Percentiles rank a stretch among this genome's conserved stretches.
Conservation (phyloP, 345 rosid species). For the Trapa bicornis region DNA sequence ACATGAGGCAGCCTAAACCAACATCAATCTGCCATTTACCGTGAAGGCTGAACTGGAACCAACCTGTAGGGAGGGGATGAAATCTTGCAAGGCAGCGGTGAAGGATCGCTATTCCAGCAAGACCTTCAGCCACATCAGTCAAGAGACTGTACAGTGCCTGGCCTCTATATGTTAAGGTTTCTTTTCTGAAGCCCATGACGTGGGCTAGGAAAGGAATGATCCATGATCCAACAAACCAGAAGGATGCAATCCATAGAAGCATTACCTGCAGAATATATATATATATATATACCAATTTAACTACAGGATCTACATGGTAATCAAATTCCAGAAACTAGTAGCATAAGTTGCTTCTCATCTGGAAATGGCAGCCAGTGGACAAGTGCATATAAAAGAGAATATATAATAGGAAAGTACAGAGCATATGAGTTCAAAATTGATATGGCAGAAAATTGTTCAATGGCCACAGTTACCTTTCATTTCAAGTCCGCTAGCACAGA, state of each 20-base stretch:
- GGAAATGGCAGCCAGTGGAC: not conserved
- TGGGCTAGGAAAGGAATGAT: constrained; percentile 33
- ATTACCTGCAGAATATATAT: constrained; percentile 22
- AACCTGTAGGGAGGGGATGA: constrained; percentile 29
- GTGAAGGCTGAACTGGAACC: constrained; percentile 30
- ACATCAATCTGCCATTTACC: constrained; percentile 45
- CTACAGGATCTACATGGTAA: not conserved
- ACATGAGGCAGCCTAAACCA: constrained; percentile 36
- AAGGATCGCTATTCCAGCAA: constrained; percentile 35
- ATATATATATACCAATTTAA: not conserved
- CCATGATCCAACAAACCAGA: constrained; percentile 51
- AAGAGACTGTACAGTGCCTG: constrained; percentile 43
- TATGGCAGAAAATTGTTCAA: not conserved
- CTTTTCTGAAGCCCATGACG: constrained; percentile 33
- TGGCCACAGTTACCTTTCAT: not conserved
- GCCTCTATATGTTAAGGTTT: constrained; percentile 33
- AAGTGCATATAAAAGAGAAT: no score
- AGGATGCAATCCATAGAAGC: constrained; percentile 40
- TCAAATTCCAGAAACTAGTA: constrained; percentile 17
- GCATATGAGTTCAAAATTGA: not conserved
- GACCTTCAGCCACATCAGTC: constrained; percentile 39
- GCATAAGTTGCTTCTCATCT: constrained; percentile 8
- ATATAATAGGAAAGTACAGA: not conserved
- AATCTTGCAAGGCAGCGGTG: constrained; percentile 32
- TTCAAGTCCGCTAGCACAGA: not conserved